Evolutionary conservation across 208 protist genomes (phyloP), one percentile per base, ranked within the genome.

Genomic region (Naegleria gruberi): DNA sequence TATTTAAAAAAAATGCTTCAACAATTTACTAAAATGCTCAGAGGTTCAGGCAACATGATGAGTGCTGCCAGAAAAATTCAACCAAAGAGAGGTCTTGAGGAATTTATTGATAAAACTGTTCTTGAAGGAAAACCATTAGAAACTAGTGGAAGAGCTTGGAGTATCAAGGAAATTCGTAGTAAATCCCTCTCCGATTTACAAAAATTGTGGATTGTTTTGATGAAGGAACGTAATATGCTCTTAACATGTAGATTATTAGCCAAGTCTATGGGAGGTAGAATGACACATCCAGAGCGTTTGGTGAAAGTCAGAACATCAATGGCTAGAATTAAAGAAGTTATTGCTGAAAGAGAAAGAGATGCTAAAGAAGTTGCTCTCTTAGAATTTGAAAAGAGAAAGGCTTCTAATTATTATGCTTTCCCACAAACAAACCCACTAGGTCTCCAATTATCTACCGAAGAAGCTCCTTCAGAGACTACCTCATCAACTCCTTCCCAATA

Each of bases 141-240:
- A 65, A 30, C n/a, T 15, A 7, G 41, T 44, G 84, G 84, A 88
- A 88, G 84, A 65, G 34, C n/a, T 23, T 88, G 84, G 84, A 15
- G 26, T 40, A 15, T 65, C 12, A 40, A 41, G 40, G 84, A 88
- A 30, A 7, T 88, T 26, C 15, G 84, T 40, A 65, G 4, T 43
- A 88, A 88, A 42, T 46, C 37, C 26, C 12, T 43, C 4, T n/a
- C 12, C 12, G 84, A 88, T 65, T 65, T 88, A 43, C 26, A 47
- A 88, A 47, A 88, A 88, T 42, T 88, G 12, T 88, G 84, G 84
- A 26, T 88, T 40, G 84, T 88, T 65, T 43, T 88, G 19, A 45
- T 43, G 12, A 88, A 88, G 30, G 84, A 88, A 65, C 43, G 84
- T 42, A 88, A 88, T 88, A 65, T 47, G 45, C 30, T 88, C 1